These are phyloP conservation scores for Termitomyces sp. DNA, from an alignment of 1,284 basidiomycete genomes.

Conservation along the genomic window DNA sequence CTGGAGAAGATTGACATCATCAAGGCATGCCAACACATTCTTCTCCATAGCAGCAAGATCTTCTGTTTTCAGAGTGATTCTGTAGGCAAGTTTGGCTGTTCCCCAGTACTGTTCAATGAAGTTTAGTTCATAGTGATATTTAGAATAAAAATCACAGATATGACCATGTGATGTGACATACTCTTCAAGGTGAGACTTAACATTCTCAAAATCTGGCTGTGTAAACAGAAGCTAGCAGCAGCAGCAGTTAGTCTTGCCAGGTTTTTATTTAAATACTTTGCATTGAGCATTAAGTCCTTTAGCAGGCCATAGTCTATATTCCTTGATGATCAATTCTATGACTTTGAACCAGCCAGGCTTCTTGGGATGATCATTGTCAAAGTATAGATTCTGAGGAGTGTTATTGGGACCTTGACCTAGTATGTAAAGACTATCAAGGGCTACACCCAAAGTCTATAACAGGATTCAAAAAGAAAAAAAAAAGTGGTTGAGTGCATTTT, in stretches of 20 bases:
- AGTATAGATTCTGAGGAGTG: background rate
- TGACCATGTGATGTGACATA: too few species aligned
- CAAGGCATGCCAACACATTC: conserved; percentile 10
- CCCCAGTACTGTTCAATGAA: too few species aligned
- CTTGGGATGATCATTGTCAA: background rate
- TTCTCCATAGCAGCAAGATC: too few species aligned
- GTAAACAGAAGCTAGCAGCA: conserved; percentile 4
- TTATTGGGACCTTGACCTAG: conserved; percentile 1
- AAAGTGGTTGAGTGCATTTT: too few species aligned
- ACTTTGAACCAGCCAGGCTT: background rate
- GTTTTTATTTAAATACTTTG: background rate
- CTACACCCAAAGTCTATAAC: too few species aligned
- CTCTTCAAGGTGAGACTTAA: conserved; percentile 16
- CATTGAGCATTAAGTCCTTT: background rate
- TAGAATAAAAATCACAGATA: too few species aligned
- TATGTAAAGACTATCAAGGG: too few species aligned
- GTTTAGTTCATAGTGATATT: too few species aligned
- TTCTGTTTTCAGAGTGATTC: too few species aligned
- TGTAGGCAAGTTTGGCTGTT: too few species aligned
- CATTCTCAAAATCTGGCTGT: conserved; percentile 7
- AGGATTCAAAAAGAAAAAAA: too few species aligned
- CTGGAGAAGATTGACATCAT: conserved; percentile 14
- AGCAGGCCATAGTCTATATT: background rate
- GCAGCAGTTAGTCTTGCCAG: conserved; percentile 14
- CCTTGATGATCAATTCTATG: background rate